phyloP scores from a whole-genome alignment of 2,329 filamentous ascomycete species.

The Calonectria montana region DNA sequence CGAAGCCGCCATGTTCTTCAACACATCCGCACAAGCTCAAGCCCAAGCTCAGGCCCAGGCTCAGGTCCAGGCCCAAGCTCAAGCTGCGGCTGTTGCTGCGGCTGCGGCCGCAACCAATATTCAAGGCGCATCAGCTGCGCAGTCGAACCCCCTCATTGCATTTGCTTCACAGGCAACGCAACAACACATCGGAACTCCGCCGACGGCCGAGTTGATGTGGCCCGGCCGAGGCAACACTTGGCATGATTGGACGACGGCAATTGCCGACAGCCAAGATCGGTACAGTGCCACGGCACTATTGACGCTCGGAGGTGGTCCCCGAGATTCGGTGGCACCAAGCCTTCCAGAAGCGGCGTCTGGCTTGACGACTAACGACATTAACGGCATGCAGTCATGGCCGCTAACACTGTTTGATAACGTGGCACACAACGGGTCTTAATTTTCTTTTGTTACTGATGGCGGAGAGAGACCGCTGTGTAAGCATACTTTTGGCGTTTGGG shows the following conservation, averaged over 20 bases:
- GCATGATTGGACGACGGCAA: slow-evolving; percentile 66
- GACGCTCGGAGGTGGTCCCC: slow-evolving; percentile 53
- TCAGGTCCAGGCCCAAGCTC: slow-evolving; percentile 9
- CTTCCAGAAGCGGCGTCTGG: slow-evolving; percentile 28
- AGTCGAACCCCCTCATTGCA: slow-evolving; percentile 51
- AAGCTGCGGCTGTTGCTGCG: slow-evolving; percentile 31
- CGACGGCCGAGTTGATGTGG: slow-evolving; percentile 48
- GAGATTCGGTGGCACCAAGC: slow-evolving; percentile 31
- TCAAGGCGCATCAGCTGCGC: slow-evolving; percentile 36
- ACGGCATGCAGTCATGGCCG: slow-evolving; percentile 47
- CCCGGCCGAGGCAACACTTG: slow-evolving; percentile 57
- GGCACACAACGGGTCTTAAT: slow-evolving; percentile 38
- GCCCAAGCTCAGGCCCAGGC: not conserved
- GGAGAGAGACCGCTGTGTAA: slow-evolving; percentile 9
- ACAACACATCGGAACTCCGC: slow-evolving; percentile 43
- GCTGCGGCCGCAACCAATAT: slow-evolving; percentile 37
- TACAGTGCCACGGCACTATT: slow-evolving; percentile 63
- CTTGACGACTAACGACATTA: slow-evolving; percentile 40
- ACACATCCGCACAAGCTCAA: slow-evolving; percentile 33
- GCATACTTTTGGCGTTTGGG: slow-evolving; percentile 35
- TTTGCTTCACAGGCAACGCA: slow-evolving; percentile 55
- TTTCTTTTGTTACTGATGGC: slow-evolving; percentile 17
- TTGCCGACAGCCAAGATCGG: slow-evolving; percentile 61
- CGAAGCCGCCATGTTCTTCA: slow-evolving; percentile 45
- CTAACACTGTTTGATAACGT: slow-evolving; percentile 47